Percentiles rank a stretch among this genome's conserved stretches.
phyloP scores from a whole-genome alignment of 2,329 filamentous ascomycete species.

The Sclerotinia minor region DNA sequence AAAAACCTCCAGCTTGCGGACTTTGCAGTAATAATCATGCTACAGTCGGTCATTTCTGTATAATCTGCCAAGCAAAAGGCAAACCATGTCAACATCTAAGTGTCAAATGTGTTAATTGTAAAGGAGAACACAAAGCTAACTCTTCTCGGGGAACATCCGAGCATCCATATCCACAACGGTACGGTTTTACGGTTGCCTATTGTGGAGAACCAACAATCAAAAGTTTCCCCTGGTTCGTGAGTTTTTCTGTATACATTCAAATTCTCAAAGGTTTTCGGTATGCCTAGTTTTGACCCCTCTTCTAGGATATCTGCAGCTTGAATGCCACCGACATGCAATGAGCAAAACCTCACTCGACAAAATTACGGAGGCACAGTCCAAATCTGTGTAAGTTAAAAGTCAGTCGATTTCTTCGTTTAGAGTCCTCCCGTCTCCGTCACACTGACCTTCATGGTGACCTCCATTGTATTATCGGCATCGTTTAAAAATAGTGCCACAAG shows the following conservation, averaged over 20 bases:
- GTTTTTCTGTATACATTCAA: slow-evolving; percentile 45
- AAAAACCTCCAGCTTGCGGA: too few relatives aligned
- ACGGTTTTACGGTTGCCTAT: slow-evolving; percentile 10
- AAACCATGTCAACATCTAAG: too few relatives aligned
- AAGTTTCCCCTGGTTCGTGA: not conserved
- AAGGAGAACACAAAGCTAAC: too few relatives aligned
- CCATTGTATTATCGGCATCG: not conserved
- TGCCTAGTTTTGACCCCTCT: not conserved
- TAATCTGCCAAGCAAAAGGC: too few relatives aligned
- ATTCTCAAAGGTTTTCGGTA: not conserved
- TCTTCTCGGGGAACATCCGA: not conserved
- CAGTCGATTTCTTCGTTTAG: not conserved
- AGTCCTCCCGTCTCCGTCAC: not conserved
- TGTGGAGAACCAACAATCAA: slow-evolving; percentile 10
- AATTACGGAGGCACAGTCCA: not conserved
- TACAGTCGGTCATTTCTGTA: too few relatives aligned
- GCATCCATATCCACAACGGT: not conserved
- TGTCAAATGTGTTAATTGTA: too few relatives aligned
- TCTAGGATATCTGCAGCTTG: not conserved
- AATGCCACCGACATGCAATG: not conserved
- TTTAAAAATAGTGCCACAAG: not conserved
- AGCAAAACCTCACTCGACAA: not conserved
- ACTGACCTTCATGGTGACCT: not conserved
- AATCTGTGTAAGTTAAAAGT: not conserved
- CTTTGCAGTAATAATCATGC: too few relatives aligned